Evolutionary conservation across 2,329 filamentous ascomycete genomes (phyloP), one percentile per base, ranked within the genome.

Genomic region (Cordyceps tenuipes): DNA sequence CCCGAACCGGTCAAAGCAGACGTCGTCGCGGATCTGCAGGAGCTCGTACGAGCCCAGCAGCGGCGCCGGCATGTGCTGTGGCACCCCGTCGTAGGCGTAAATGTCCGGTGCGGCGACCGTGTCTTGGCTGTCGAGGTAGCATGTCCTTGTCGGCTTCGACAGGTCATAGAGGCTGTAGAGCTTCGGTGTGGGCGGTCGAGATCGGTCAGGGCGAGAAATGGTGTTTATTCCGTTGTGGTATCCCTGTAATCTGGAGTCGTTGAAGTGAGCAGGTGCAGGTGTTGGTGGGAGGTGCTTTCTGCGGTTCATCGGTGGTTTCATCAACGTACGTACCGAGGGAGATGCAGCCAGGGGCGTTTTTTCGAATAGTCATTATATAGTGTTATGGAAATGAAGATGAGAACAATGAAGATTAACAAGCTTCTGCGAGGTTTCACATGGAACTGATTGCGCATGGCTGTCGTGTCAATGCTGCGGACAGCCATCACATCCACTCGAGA

Each of bases 1-100:
- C 19, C 90, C 89, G 68, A 91, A 95, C 5, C 91, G 84, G 68
- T 96, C 91, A 69, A 95, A 96, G 73, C 91, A 96, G 15, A 95
- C 78, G 66, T 94, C 87, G 62, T 90, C 82, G 26, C 86, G 79
- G 43, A 96, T 72, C 0, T 89, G 90, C 3, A 96, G 74, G 50
- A 91, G 71, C 15, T 85, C 79, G 68, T 94, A 87, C 0, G 89
- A 92, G 3, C 91, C 91, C 66, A 93, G 82, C 1, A 86, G 82
- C 2, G 90, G 83, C 56, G 91, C 85, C 0, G 91, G 89, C 72
- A 91, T 89, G 12, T 89, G 87, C 66, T 87, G 81, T 1, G 89
- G 85, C 8, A 94, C 76, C 7, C 90, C 89, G 1, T 80, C 75
- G 66, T 89, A 90, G 1, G 84, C 86, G 68, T 83, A 88, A 26